A percentile compares a stretch with the other conserved stretches of the same genome.
These are phyloP conservation scores for Nicotiana noctiflora DNA, from an alignment of 257 asterid genomes.

Conservation along the genomic window DNA sequence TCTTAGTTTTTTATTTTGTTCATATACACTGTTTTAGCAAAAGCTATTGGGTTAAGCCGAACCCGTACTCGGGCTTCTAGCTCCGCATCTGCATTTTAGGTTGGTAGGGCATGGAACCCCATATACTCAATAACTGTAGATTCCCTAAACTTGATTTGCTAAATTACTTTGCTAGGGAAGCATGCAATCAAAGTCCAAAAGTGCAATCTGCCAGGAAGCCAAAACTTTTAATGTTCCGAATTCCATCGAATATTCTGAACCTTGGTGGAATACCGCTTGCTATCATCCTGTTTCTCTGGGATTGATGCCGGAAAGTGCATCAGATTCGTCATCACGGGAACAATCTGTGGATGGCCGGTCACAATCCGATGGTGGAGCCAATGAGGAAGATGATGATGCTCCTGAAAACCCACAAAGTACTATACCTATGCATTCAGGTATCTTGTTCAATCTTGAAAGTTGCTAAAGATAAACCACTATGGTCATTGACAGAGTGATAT, in stretches of 20 bases:
- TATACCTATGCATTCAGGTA: conserved; percentile 41
- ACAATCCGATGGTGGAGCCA: conserved; percentile 52
- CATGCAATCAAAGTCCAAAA: conserved; percentile 58
- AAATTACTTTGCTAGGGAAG: neutral
- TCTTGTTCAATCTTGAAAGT: neutral
- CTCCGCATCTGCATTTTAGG: too few relatives aligned
- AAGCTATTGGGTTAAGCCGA: too few relatives aligned
- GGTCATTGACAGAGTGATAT: neutral
- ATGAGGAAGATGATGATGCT: conserved; percentile 51
- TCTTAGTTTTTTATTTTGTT: too few relatives aligned
- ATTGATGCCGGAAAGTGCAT: conserved; percentile 40
- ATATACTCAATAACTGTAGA: neutral
- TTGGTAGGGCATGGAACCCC: neutral
- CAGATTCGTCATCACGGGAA: conserved; percentile 63
- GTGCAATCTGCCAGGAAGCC: conserved; percentile 34
- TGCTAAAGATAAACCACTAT: neutral
- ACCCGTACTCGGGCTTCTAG: too few relatives aligned
- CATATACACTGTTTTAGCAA: too few relatives aligned
- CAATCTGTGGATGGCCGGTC: conserved; percentile 61
- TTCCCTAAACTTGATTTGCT: neutral
- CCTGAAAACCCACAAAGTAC: conserved; percentile 38
- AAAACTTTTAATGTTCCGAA: conserved; percentile 27
- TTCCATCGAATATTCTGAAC: conserved; percentile 31
- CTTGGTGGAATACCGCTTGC: conserved; percentile 48
- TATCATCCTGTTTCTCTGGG: conserved; percentile 33